Percentiles rank a stretch among this genome's conserved stretches.
Evolutionary conservation across 2,329 filamentous ascomycete genomes (phyloP).

Genomic region (Anisogramma anomala): DNA sequence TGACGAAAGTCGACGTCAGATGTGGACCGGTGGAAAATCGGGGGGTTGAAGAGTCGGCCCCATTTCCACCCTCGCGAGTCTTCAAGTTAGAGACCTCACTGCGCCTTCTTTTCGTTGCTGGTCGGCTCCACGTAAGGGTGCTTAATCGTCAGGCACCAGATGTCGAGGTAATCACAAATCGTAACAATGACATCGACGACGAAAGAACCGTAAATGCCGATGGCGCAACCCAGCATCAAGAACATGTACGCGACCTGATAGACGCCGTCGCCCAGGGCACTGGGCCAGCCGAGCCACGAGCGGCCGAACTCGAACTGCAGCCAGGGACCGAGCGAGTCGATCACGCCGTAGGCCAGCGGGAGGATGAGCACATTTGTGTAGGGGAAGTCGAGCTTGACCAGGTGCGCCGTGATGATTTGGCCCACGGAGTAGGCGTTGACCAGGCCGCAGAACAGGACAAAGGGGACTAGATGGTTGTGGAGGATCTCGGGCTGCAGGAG

Average conservation of each 20-base stretch:
- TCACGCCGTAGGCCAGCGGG: conserved; percentile 65
- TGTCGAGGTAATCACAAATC: conserved; percentile 96
- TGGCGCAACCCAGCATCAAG: conserved; percentile 66
- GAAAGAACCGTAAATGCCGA: conserved; percentile 95
- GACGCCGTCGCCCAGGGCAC: conserved; percentile 59
- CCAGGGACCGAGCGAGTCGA: conserved; percentile 67
- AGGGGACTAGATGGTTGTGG: conserved; percentile 73
- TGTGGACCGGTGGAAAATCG: too few relatives aligned
- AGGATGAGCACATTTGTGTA: conserved; percentile 77
- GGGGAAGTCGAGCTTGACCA: conserved; percentile 79
- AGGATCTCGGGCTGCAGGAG: conserved; percentile 77
- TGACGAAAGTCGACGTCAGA: too few relatives aligned
- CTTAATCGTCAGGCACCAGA: conserved; percentile 98
- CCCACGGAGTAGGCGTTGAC: conserved; percentile 93
- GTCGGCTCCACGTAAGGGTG: conserved; percentile 47
- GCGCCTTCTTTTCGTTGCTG: conserved; percentile 10
- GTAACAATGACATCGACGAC: conserved; percentile 94
- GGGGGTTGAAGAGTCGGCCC: too few relatives aligned
- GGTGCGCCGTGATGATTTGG: conserved; percentile 88
- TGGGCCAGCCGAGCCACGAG: conserved; percentile 66
- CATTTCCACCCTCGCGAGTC: too few relatives aligned
- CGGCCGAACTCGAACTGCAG: conserved; percentile 41
- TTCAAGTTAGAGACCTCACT: neutral
- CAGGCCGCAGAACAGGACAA: conserved; percentile 76
- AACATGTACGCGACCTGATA: conserved; percentile 92